phyloP scores from a whole-genome alignment of 345 rosid species.

The Durio zibethinus region DNA sequence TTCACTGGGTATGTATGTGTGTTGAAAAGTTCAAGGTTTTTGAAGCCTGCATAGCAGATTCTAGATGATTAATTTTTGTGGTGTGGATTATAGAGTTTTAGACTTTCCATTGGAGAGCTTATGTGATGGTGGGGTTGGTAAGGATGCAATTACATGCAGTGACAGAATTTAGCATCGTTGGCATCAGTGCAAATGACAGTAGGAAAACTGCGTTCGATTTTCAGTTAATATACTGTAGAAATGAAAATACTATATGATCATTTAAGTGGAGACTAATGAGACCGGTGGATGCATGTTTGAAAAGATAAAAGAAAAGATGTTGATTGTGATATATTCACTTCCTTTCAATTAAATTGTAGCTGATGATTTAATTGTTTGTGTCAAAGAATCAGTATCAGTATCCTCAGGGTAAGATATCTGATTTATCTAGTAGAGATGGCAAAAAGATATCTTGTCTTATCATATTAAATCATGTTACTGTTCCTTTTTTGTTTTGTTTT shows the following conservation, averaged over 20 bases:
- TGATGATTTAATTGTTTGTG: slow-evolving; percentile 39
- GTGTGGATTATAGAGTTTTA: slow-evolving; percentile 14
- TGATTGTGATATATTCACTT: background rate
- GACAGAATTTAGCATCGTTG: slow-evolving; percentile 25
- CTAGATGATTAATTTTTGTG: slow-evolving; percentile 64
- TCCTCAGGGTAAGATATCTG: slow-evolving; percentile 32
- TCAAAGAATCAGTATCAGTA: slow-evolving; percentile 26
- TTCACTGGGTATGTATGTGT: slow-evolving; percentile 83
- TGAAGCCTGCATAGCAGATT: slow-evolving; percentile 78
- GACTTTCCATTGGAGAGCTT: slow-evolving; percentile 18
- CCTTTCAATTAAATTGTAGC: background rate
- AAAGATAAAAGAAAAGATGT: background rate
- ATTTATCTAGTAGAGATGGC: slow-evolving; percentile 13
- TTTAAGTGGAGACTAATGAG: background rate
- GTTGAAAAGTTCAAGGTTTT: slow-evolving; percentile 71
- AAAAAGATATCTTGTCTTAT: slow-evolving; percentile 49
- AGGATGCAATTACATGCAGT: slow-evolving; percentile 20
- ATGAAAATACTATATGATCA: background rate
- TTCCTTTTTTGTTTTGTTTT: slow-evolving; percentile 26
- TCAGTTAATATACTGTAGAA: background rate
- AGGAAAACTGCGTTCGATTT: background rate
- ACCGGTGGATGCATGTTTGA: no score
- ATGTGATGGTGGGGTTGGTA: slow-evolving; percentile 14
- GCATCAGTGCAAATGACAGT: slow-evolving; percentile 6
- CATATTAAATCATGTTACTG: slow-evolving; percentile 41